phyloP scores from a whole-genome alignment of 2,329 filamentous ascomycete genomes.

The Fusarium azukiicola region DNA sequence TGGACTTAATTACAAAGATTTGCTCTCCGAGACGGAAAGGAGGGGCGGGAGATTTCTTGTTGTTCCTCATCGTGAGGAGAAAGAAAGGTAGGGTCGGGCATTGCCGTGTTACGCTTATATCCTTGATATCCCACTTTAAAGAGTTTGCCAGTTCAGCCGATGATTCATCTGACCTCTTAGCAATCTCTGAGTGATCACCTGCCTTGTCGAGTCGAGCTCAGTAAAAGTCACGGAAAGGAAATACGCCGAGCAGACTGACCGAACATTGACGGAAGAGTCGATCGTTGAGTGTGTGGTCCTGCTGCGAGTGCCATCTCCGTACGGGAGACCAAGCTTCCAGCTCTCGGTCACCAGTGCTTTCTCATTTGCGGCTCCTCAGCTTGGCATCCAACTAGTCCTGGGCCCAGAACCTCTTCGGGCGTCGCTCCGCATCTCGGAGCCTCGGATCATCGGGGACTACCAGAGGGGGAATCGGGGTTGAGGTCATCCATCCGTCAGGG shows the following conservation, averaged over 20 bases:
- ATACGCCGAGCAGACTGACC: constrained; percentile 8
- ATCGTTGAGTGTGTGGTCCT: constrained; percentile 3
- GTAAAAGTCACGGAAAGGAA: neutral
- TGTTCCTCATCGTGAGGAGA: neutral
- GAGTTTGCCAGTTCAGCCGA: constrained; percentile 13
- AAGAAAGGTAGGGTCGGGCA: neutral
- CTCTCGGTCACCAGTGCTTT: constrained; percentile 11
- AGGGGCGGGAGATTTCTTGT: constrained; percentile 4
- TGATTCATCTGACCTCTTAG: constrained; percentile 10
- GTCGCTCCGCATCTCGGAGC: constrained; percentile 11
- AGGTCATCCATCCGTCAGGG: constrained; percentile 20
- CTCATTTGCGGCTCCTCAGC: neutral
- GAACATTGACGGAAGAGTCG: constrained; percentile 15
- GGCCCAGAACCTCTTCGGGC: constrained; percentile 12
- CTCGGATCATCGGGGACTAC: constrained; percentile 20
- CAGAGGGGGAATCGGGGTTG: neutral
- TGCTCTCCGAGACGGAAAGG: neutral
- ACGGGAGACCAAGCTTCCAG: constrained; percentile 1
- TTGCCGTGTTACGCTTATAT: constrained; percentile 16
- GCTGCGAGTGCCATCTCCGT: neutral
- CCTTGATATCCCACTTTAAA: constrained; percentile 18
- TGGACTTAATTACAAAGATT: neutral
- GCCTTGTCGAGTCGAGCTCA: neutral
- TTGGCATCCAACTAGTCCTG: neutral
- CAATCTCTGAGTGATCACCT: neutral